phyloP scores from a whole-genome alignment of 2,329 filamentous ascomycete genomes.

The Colletotrichum godetiae region DNA sequence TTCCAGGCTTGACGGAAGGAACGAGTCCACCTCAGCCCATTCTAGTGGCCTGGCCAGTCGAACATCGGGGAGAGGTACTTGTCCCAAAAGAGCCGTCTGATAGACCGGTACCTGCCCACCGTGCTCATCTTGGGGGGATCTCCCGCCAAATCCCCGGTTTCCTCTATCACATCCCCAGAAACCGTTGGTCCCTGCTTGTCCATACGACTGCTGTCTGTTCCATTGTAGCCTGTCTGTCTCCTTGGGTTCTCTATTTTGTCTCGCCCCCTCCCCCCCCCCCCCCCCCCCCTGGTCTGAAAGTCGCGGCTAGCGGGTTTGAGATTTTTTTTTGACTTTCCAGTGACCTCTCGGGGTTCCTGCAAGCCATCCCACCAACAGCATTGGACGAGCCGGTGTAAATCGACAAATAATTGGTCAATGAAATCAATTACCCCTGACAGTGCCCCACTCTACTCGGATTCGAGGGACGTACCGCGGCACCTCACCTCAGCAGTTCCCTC shows the following conservation, averaged over 20 bases:
- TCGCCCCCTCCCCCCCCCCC: neutral
- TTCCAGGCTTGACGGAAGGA: neutral
- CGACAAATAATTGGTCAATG: neutral
- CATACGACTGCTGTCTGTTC: neutral
- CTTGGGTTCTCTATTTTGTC: no score
- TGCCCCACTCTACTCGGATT: neutral
- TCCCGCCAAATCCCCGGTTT: neutral
- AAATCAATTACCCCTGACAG: neutral
- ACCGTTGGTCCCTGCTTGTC: constrained; percentile 16
- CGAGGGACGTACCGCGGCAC: neutral
- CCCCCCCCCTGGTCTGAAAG: neutral
- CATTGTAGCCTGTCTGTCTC: neutral
- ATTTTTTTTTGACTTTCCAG: constrained; percentile 9
- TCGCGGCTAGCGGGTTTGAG: constrained; percentile 29
- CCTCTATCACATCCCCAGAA: constrained; percentile 24
- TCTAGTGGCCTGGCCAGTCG: neutral
- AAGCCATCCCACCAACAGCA: constrained; percentile 9
- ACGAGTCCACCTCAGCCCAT: neutral
- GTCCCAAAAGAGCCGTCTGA: neutral
- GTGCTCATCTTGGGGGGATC: constrained; percentile 1
- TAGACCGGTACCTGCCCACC: neutral
- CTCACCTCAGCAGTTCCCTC: constrained; percentile 7
- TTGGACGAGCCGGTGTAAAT: neutral
- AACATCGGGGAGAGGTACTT: neutral
- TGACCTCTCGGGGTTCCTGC: constrained; percentile 10